A percentile compares a stretch with the other conserved stretches of the same genome.
Evolutionary conservation across 192 early-diverging fungal species (phyloP).

Genomic region (Umbelopsis ramanniana): DNA sequence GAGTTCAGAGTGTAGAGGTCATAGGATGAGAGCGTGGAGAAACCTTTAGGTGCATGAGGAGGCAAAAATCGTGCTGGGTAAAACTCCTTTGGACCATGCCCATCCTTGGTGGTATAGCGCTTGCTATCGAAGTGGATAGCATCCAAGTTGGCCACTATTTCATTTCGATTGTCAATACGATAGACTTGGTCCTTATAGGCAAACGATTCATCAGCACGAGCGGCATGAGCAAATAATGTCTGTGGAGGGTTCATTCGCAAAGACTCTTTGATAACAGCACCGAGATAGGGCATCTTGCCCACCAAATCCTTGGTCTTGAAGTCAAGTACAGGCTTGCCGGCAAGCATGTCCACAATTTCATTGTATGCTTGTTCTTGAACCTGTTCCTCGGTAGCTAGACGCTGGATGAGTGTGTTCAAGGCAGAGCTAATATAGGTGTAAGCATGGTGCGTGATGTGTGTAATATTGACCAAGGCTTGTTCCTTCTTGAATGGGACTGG

Average conservation of each 20-base stretch:
- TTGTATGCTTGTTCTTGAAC: slow-evolving; percentile 40
- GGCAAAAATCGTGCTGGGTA: slow-evolving; percentile 48
- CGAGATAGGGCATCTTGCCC: slow-evolving; percentile 5
- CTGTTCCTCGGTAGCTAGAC: slow-evolving; percentile 45
- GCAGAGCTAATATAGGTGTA: slow-evolving; percentile 30
- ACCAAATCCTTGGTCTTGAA: slow-evolving; percentile 9
- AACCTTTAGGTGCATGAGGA: not conserved
- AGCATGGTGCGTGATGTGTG: slow-evolving; percentile 41
- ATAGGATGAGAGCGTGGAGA: slow-evolving; percentile 16
- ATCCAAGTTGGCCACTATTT: slow-evolving; percentile 44
- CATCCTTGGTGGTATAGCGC: slow-evolving; percentile 38
- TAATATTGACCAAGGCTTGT: slow-evolving; percentile 32
- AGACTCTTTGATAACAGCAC: slow-evolving; percentile 37
- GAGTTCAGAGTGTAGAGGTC: slow-evolving; percentile 21
- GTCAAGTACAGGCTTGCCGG: slow-evolving; percentile 7
- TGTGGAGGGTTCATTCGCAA: slow-evolving; percentile 34
- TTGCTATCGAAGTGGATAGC: slow-evolving; percentile 47
- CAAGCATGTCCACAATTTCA: slow-evolving; percentile 21
- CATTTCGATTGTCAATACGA: slow-evolving; percentile 35
- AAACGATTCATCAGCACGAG: slow-evolving; percentile 43
- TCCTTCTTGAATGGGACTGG: slow-evolving; percentile 32
- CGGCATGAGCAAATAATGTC: slow-evolving; percentile 31
- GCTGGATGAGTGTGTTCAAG: slow-evolving; percentile 41
- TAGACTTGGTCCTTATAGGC: slow-evolving; percentile 33
- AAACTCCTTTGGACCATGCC: slow-evolving; percentile 38